These are phyloP conservation scores for Rosa persica DNA, from an alignment of 306 rosid species.

Conservation along the genomic window DNA sequence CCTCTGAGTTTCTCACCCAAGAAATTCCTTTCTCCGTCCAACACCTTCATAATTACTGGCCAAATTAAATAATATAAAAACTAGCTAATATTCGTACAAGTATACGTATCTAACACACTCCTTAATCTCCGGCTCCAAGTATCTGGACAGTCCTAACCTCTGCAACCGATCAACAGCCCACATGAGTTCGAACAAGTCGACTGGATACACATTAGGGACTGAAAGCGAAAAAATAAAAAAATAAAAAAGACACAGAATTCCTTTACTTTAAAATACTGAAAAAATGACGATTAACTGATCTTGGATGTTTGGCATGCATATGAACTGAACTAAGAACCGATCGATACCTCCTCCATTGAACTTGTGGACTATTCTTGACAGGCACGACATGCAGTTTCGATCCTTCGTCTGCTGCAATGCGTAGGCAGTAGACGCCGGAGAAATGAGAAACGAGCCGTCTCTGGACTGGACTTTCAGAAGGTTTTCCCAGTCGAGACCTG, in stretches of 20 bases:
- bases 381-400: constrained; percentile 58
- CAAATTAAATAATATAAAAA: not conserved
- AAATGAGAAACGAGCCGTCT: constrained; percentile 86
- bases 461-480: constrained; percentile 77
- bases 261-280: not conserved
- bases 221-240: not conserved
- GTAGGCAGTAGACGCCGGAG: constrained; percentile 96
- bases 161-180: constrained; percentile 81
- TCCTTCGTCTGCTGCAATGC: constrained; percentile 77
- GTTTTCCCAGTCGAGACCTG: constrained; percentile 70
- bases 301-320: not conserved
- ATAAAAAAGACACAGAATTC: not conserved
- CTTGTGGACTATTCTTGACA: constrained; percentile 42
- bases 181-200: constrained; percentile 77
- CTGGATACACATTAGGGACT: constrained; percentile 87
- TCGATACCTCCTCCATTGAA: constrained; percentile 83
- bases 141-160: constrained; percentile 76
- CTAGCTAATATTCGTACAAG: not conserved
- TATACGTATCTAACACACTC: constrained; percentile 55
- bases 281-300: not conserved
- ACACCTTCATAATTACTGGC: constrained; percentile 32
- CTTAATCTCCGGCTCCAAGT: constrained; percentile 52
- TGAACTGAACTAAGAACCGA: not conserved
- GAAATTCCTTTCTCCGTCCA: constrained; percentile 78
- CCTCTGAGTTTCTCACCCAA: constrained; percentile 68